Evolutionary conservation across 345 rosid species (phyloP), one percentile per base, ranked within the genome.

Genomic region (Cardamine chenopodiifolia): DNA sequence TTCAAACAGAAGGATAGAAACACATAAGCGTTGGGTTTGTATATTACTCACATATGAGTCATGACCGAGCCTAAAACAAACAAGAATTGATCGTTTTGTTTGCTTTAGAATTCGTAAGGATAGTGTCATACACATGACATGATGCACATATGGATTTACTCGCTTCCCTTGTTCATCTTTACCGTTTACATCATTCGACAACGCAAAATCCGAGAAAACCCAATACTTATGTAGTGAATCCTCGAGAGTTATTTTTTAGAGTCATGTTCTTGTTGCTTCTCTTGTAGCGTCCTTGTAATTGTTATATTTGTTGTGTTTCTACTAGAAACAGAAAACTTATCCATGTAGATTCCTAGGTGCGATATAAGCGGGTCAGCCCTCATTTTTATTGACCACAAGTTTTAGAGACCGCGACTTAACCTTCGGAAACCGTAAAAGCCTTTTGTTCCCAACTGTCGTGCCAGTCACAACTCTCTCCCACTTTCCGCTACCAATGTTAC

Each of bases 361-460:
- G 96, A 85, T 69, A 94, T 80, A 17, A 91, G 90, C 0, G 98
- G 97, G n/a, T 86, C 93, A 3, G 82, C 84, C n/a, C 96, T 81
- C 8, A 89, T 84, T 73, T 73, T 78, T 70, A 57, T 82, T 87
- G 22, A 90, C 75, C 5, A 87, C 96, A 25, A 94, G 79, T 78
- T 87, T 90, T 70, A 90, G 65, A 56, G 64, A 80, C 80, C 40
- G 80, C 15, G 93, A 70, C 70, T 78, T 11, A 26, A 82, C 86
- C 0, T 67, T 79, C 1, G 82, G 86, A 61, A 94, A 91, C 60
- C 29, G 82, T 76, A 94, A 29, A 42, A 90, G 82, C 80, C 95
- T 85, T 54, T 84, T 82, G 74, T 85, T 82, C 60, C 98, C 98
- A 10, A 91, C 87, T 0, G 98, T 94, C 3, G 92, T 90, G 73